Base-by-base conservation (phyloP, 2,329 filamentous ascomycete species). In the Diaporthe nobilis region DNA sequence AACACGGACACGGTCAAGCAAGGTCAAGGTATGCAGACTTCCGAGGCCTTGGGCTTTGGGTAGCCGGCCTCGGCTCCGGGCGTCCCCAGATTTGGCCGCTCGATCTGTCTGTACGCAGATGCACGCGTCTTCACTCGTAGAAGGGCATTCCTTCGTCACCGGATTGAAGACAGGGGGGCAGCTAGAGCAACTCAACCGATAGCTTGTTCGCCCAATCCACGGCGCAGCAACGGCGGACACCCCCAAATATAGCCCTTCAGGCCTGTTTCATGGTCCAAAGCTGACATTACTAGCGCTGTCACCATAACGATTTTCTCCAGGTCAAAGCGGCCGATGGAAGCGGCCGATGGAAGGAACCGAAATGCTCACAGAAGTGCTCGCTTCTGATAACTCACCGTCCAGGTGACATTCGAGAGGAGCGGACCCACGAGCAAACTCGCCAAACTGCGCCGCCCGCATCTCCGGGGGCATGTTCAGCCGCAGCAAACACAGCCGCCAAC, bases 221-320 rank as follows among this genome's bases (percentile, higher is more conserved):
- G 47, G 71, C 47, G 58, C 71, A 65, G 47, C 47, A 55, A 37
- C 44, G 47, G 25, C 58, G 34, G 47, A 25, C 34, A 57, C 25
- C 25, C 37, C 71, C 58, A 73, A 73, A 73, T 57, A 65, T 65
- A 65, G 58, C 53, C 55, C 15, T 44, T 9, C 71, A 57, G 71
- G 71, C 49, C 49, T 60, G 58, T 73, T 73, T 61, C 58, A 65
- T 47, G 58, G 44, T n/a, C 58, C 34, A 57, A 44, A 28, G 53
- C 55, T 65, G 44, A 28, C 71, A 65, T 25, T 31, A 12, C 47
- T 71, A 34, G 68, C 25, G 25, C n/a, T 58, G 13, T 31, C 13
- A 22, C 13, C 34, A 39, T 25, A 51, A 25, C 28, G 28, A 28
- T 17, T 51, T 31, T 25, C 49, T 44, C 22, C 22, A 9, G 22